Percentiles rank a stretch among this genome's conserved stretches.
Evolutionary conservation across 2,329 filamentous ascomycete genomes (phyloP).

Genomic region (Penicillium sp.): DNA sequence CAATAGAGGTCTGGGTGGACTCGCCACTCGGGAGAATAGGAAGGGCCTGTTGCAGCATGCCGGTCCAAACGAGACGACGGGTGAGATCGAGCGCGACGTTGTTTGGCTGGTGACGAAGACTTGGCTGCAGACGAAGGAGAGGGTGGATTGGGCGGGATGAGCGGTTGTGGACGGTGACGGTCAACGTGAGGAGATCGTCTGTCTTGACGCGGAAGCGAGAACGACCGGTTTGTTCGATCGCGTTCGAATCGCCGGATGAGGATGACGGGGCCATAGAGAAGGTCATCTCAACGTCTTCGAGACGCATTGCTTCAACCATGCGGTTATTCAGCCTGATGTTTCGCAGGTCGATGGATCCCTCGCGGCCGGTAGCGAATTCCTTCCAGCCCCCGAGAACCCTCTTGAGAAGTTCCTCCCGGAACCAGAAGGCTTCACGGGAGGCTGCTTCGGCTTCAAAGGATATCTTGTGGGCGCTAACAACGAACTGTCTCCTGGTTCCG

Average conservation of each 20-base stretch:
- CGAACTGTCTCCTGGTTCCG: conserved; percentile 84
- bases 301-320: conserved; percentile 80
- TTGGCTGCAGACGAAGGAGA: conserved; percentile 74
- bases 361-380: conserved; percentile 58
- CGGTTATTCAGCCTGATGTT: conserved; percentile 71
- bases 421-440: conserved; percentile 87
- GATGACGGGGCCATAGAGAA: conserved; percentile 47
- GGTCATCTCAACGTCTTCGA: conserved; percentile 73
- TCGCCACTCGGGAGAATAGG: conserved; percentile 63
- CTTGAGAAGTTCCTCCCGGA: conserved; percentile 76
- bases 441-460: conserved; percentile 77
- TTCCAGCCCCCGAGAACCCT: conserved; percentile 72
- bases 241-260: conserved; percentile 12
- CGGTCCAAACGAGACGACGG: conserved; percentile 81
- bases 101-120: conserved; percentile 70
- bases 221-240: conserved; percentile 44
- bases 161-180: conserved; percentile 73
- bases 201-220: conserved; percentile 51
- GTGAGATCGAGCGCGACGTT: conserved; percentile 78
- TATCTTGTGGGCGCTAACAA: conserved; percentile 78
- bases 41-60: conserved; percentile 74
- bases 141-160: conserved; percentile 68
- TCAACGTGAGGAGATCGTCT: conserved; percentile 70
- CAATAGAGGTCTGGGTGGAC: conserved; percentile 64
- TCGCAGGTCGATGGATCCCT: conserved; percentile 74